These are phyloP conservation scores for Russula abietina DNA, from an alignment of 768 basidiomycete genomes.

Conservation along the genomic window DNA sequence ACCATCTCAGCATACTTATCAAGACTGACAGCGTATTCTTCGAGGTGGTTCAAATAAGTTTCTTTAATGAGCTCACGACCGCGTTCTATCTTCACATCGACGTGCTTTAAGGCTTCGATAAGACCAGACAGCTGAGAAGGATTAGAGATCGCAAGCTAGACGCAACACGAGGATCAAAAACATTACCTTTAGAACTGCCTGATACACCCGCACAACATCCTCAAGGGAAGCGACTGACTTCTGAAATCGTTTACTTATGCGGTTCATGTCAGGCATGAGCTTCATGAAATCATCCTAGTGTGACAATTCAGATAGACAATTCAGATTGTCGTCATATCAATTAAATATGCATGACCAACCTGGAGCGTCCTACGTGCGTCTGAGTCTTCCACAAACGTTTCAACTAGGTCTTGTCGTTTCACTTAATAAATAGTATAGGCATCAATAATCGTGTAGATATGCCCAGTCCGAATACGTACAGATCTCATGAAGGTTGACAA, in stretches of 20 bases:
- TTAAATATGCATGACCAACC: constrained; percentile 37
- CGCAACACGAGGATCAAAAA: neutral
- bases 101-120: constrained; percentile 53
- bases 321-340: neutral
- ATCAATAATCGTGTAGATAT: constrained; percentile 1
- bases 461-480: constrained; percentile 40
- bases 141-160: neutral
- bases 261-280: constrained; percentile 88
- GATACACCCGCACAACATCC: constrained; percentile 93
- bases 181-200: constrained; percentile 76
- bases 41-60: constrained; percentile 54
- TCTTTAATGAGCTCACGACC: constrained; percentile 57
- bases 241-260: constrained; percentile 88
- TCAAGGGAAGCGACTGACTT: constrained; percentile 79
- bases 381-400: constrained; percentile 76
- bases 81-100: constrained; percentile 42
- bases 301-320: constrained; percentile 3
- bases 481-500: constrained; percentile 91
- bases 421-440: constrained; percentile 40
- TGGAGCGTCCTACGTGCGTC: constrained; percentile 66
- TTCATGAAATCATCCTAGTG: constrained; percentile 79
- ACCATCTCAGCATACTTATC: constrained; percentile 89
- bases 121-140: constrained; percentile 63
- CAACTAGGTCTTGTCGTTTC: constrained; percentile 82
- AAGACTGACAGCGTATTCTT: constrained; percentile 52